Percentiles rank a stretch among this genome's conserved stretches.
Evolutionary conservation across 805 yeast genomes (phyloP).

Genomic region (Tetrapisispora namnaoensis): DNA sequence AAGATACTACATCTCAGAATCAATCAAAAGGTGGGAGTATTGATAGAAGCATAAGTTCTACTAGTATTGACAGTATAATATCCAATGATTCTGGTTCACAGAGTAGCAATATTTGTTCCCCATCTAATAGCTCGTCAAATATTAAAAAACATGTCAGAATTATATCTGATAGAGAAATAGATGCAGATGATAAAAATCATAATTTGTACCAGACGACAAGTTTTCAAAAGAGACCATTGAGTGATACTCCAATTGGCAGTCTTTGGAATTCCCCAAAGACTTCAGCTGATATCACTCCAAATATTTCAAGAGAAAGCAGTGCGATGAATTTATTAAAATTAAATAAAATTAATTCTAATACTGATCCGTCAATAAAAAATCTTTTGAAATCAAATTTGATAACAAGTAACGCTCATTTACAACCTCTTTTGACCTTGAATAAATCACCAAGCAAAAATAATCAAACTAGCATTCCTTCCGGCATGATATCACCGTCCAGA

Average conservation of each 20-base stretch:
- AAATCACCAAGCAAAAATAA: background rate
- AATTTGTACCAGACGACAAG: constrained; percentile 32
- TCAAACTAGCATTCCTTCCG: background rate
- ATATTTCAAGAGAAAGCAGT: constrained; percentile 13
- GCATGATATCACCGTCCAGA: constrained; percentile 14
- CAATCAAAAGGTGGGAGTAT: background rate
- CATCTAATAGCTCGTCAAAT: background rate
- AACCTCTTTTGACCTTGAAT: background rate
- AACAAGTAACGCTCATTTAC: background rate
- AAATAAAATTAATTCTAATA: constrained; percentile 2
- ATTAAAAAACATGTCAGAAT: constrained; percentile 13
- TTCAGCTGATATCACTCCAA: constrained; percentile 26
- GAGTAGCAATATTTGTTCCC: too few relatives aligned
- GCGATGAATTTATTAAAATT: constrained; percentile 6
- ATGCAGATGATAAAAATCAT: constrained; percentile 2
- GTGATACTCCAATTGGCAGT: constrained; percentile 64
- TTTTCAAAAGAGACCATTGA: constrained; percentile 61
- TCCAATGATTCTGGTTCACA: background rate
- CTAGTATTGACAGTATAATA: background rate
- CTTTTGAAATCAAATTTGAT: background rate
- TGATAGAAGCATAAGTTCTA: background rate
- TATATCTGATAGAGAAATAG: constrained; percentile 5
- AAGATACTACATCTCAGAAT: background rate
- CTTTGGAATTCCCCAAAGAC: constrained; percentile 44
- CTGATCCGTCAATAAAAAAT: background rate